phyloP scores from a whole-genome alignment of 2,329 filamentous ascomycete genomes.

The Fusarium torreyae region DNA sequence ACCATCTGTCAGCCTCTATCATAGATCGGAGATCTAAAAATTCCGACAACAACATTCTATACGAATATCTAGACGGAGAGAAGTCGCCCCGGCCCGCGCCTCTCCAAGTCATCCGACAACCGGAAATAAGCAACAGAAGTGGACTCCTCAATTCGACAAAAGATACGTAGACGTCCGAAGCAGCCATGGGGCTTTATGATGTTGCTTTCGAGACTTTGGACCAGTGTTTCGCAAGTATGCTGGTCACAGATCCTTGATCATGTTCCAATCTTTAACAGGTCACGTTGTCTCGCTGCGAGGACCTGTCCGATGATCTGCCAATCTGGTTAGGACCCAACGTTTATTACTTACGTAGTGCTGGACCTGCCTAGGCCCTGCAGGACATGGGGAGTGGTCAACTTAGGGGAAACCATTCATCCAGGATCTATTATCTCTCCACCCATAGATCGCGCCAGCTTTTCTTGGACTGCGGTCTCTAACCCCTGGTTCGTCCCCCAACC shows the following conservation, averaged over 20 bases:
- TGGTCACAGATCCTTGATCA: no score
- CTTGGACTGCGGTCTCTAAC: slow-evolving; percentile 24
- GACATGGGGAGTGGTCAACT: slow-evolving; percentile 20
- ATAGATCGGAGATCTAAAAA: slow-evolving; percentile 3
- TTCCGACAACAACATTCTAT: neutral
- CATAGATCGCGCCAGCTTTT: slow-evolving; percentile 49
- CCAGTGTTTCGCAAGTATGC: no score
- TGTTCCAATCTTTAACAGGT: neutral
- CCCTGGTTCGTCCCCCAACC: slow-evolving; percentile 30
- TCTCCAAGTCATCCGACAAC: slow-evolving; percentile 16
- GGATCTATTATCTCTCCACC: slow-evolving; percentile 48
- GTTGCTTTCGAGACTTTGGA: neutral
- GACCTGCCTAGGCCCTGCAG: slow-evolving; percentile 41
- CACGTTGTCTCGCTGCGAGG: slow-evolving; percentile 1
- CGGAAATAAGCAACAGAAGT: slow-evolving; percentile 24
- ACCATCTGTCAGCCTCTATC: neutral
- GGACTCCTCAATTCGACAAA: slow-evolving; percentile 10
- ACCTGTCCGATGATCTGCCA: slow-evolving; percentile 25
- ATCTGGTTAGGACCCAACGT: slow-evolving; percentile 22
- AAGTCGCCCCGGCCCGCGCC: slow-evolving; percentile 31
- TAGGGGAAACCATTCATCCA: slow-evolving; percentile 24
- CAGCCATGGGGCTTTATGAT: neutral
- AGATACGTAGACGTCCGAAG: neutral
- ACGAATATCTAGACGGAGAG: neutral
- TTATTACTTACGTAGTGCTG: slow-evolving; percentile 33